Conservation (phyloP, 768 basidiomycete species). For the Galerina marginata region DNA sequence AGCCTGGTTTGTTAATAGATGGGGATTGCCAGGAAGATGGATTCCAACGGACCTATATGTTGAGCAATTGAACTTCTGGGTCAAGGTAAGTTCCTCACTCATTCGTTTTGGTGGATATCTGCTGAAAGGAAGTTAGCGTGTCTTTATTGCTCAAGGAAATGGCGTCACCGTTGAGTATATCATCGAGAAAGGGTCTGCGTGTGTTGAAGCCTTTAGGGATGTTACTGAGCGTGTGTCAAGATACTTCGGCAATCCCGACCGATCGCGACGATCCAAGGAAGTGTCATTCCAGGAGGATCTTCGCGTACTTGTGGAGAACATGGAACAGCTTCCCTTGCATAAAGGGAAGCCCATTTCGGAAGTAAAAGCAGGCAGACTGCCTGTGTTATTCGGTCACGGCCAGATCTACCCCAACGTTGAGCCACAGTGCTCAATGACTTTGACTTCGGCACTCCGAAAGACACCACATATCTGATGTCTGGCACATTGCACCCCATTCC, state of each 20-base stretch:
- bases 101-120: neutral
- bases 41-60: slow-evolving; percentile 3
- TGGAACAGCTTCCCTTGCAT: too few species aligned
- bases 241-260: neutral
- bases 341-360: too few species aligned
- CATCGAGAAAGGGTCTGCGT: neutral
- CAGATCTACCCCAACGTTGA: too few species aligned
- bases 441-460: slow-evolving; percentile 25
- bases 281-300: neutral
- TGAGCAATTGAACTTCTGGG: slow-evolving; percentile 7
- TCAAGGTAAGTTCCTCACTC: slow-evolving; percentile 7
- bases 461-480: slow-evolving; percentile 26
- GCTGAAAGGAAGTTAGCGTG: neutral
- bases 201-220: neutral
- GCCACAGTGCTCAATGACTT: slow-evolving; percentile 18
- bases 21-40: neutral
- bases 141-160: slow-evolving; percentile 1
- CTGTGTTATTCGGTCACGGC: too few species aligned
- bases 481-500: slow-evolving; percentile 38
- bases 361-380: too few species aligned
- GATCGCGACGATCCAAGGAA: neutral
- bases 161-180: neutral
- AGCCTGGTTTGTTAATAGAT: neutral
- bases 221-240: neutral
- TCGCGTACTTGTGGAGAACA: neutral